Conservation (phyloP, 2,329 filamentous ascomycete species). For the Fusarium annulatum region DNA sequence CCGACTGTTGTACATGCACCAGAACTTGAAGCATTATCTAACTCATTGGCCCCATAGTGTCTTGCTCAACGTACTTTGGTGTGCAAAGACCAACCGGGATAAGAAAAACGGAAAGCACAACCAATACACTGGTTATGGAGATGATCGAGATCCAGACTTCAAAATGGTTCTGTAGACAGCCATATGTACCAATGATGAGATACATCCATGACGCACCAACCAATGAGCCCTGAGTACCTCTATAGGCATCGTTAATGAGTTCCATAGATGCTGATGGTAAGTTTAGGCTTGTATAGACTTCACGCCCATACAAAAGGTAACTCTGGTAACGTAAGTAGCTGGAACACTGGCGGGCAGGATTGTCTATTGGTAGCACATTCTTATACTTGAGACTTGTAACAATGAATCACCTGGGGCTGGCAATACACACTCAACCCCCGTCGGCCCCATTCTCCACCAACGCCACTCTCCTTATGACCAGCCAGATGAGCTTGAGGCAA, state of each 20-base stretch:
- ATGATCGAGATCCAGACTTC: slow-evolving; percentile 4
- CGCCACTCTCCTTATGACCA: slow-evolving; percentile 56
- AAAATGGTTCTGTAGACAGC: not conserved
- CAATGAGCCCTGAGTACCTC: accelerated
- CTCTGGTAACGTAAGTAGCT: accelerated
- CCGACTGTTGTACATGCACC: not conserved
- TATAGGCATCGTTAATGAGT: accelerated
- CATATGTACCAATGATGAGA: accelerated
- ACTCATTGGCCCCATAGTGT: not conserved
- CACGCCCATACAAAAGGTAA: not conserved
- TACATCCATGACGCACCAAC: accelerated
- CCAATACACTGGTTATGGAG: not conserved
- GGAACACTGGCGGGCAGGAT: accelerated
- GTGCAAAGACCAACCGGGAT: not conserved
- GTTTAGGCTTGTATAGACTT: not conserved
- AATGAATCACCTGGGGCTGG: slow-evolving; percentile 12
- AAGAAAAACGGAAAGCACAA: not conserved
- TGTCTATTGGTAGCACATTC: accelerated
- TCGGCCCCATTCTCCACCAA: slow-evolving; percentile 55
- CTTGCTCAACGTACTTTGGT: not conserved
- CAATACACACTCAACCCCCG: slow-evolving; percentile 41
- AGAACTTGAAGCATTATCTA: not conserved
- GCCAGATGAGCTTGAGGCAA: slow-evolving; percentile 50
- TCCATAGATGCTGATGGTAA: not conserved
- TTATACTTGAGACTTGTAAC: slow-evolving; percentile 4